These are phyloP conservation scores for Eucommia ulmoides DNA, from an alignment of 257 asterid species.

Conservation along the genomic window DNA sequence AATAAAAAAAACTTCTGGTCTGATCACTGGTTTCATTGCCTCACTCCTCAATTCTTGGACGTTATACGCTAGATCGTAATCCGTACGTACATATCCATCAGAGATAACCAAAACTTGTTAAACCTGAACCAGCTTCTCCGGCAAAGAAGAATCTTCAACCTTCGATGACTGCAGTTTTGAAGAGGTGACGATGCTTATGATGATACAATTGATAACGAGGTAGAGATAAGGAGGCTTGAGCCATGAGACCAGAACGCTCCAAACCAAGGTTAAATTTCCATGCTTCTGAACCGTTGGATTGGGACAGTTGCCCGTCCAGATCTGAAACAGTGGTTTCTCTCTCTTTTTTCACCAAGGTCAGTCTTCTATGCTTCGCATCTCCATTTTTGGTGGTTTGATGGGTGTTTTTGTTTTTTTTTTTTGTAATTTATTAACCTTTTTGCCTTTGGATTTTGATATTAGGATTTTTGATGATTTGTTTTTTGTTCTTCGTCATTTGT, in stretches of 20 bases:
- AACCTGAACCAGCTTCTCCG: constrained; percentile 1
- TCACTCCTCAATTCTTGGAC: constrained; percentile 15
- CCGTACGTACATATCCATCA: constrained; percentile 7
- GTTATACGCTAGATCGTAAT: constrained; percentile 4
- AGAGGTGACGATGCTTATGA: constrained; percentile 62
- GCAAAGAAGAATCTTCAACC: constrained; percentile 14
- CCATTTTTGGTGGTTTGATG: too few species aligned
- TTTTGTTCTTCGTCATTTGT: too few species aligned
- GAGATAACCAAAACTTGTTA: background rate
- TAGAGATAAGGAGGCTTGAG: constrained; percentile 71
- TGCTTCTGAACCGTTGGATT: too few species aligned
- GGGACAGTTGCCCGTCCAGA: too few species aligned
- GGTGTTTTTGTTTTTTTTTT: too few species aligned
- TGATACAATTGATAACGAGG: constrained; percentile 70
- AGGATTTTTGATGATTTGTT: too few species aligned
- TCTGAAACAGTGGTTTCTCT: too few species aligned
- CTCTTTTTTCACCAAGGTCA: too few species aligned
- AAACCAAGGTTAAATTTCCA: constrained; percentile 45
- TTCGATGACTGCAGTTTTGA: constrained; percentile 52
- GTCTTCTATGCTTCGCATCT: too few species aligned
- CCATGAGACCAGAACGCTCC: constrained; percentile 60
- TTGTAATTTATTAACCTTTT: too few species aligned
- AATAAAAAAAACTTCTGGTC: constrained; percentile 9
- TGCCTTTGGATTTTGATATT: too few species aligned
- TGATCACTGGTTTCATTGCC: constrained; percentile 2